Evolutionary conservation across 306 rosid species (phyloP).

Genomic region (Corylus americana): DNA sequence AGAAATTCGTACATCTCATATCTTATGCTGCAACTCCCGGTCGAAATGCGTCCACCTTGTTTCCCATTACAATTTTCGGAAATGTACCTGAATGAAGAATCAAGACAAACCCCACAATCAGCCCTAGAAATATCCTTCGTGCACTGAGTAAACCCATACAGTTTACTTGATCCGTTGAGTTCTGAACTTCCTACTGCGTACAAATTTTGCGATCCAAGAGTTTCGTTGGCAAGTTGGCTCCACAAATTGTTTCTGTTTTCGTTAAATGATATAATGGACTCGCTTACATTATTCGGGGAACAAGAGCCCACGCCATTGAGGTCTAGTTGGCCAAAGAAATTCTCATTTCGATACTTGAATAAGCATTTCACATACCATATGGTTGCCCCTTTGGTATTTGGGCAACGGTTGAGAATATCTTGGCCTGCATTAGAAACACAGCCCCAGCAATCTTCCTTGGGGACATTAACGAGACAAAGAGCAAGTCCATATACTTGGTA

Average conservation of each 20-base stretch:
- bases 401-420: not conserved
- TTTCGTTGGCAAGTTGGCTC: not conserved
- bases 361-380: slow-evolving; percentile 14
- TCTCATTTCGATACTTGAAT: not conserved
- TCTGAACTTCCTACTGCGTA: not conserved
- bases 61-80: not conserved
- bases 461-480: not conserved
- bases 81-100: not conserved
- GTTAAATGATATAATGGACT: not conserved
- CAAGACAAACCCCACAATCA: not conserved
- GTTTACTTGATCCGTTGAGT: not conserved
- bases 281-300: not conserved
- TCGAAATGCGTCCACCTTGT: not conserved
- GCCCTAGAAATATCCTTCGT: not conserved
- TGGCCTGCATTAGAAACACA: slow-evolving; percentile 1
- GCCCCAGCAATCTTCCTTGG: not conserved
- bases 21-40: not conserved
- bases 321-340: slow-evolving; percentile 14
- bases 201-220: not conserved
- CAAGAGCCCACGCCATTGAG: too few species aligned
- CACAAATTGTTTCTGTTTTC: not conserved
- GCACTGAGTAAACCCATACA: not conserved
- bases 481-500: slow-evolving; percentile 3
- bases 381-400: not conserved
- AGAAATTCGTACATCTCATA: too few species aligned